Evolutionary conservation across 495 filamentous ascomycete species (phyloP), one percentile per base, ranked within the genome.

Genomic region (Penicillium maclennaniae): DNA sequence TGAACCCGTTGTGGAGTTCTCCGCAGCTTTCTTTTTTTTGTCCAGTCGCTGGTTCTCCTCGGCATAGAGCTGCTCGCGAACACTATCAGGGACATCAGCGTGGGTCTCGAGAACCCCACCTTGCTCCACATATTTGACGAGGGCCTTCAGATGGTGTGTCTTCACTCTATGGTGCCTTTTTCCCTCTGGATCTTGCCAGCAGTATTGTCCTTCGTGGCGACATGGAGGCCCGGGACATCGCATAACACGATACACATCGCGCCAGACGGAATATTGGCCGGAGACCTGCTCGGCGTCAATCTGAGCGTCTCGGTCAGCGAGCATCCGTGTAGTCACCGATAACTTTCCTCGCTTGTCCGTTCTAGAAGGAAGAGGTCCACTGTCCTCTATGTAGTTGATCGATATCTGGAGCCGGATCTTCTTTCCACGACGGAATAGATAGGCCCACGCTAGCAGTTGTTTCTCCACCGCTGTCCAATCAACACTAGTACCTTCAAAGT

Each of bases 131-230:
- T 55, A 67, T 39, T 53, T 43, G 19, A 65, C 43, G n/a, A 62
- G 51, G 43, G 20, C 49, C 41, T 49, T 49, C n/a, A 28, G 8
- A 26, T 42, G 16, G 28, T 54, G 46, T 47, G 51, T 59, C 5
- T 23, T 28, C 37, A 59, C 43, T 47, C 36, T 54, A 26, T 53
- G 15, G 28, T 60, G 42, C 26, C n/a, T 46, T 47, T 58, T 55
- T 0, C 54, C 43, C 20, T 60, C 48, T 16, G 47, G 54, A 25
- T 58, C 57, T 60, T 65, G 38, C 61, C 38, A 61, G 53, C 51
- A 57, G 45, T 62, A 60, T 49, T 57, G 48, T 25, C 56, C 50
- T 59, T 59, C 41, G 21, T 56, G 51, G 56, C 53, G 55, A 53
- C 27, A 65, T 57, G 43, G 56, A 34, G 53, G 53, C n/a, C 28